A percentile compares a stretch with the other conserved stretches of the same genome.
Evolutionary conservation across 108 stramenopile genomes (phyloP).

Genomic region (Chaetoceros tenuissimus): DNA sequence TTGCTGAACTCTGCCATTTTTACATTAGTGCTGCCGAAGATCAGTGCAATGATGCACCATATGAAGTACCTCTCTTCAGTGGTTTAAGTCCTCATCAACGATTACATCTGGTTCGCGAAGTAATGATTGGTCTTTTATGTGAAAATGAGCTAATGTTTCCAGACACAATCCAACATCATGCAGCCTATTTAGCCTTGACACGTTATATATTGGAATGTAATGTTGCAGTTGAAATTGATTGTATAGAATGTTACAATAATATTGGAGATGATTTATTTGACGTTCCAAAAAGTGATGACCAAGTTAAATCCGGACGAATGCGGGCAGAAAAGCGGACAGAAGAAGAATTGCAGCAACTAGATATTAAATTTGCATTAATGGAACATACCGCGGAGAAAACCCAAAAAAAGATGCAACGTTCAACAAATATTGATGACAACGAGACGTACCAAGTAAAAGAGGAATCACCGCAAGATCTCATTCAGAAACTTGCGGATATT

Average conservation of each 20-base stretch:
- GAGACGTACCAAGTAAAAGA: no score
- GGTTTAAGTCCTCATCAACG: slow-evolving; percentile 1
- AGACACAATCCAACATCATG: slow-evolving; percentile 1
- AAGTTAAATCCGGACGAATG: not conserved
- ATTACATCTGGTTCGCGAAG: slow-evolving; percentile 4
- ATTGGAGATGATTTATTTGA: slow-evolving; percentile 4
- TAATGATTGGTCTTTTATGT: slow-evolving; percentile 1
- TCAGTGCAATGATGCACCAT: not conserved
- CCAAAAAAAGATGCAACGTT: no score
- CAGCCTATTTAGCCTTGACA: slow-evolving; percentile 1
- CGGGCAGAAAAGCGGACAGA: no score
- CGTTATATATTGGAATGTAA: not conserved
- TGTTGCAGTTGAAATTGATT: not conserved
- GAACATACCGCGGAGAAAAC: no score
- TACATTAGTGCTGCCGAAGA: slow-evolving; percentile 2
- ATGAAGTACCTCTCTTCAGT: not conserved
- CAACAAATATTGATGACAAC: no score
- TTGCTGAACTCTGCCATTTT: slow-evolving; percentile 2
- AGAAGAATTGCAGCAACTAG: no score
- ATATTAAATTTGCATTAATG: no score
- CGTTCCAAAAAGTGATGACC: no score
- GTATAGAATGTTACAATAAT: not conserved
- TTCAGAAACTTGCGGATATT: no score
- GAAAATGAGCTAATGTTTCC: slow-evolving; percentile 3
- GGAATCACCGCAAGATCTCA: no score